Percentiles rank a stretch among this genome's conserved stretches.
Conservation (phyloP, 2,329 filamentous ascomycete species). For the Dryadomyces sulphureus region DNA sequence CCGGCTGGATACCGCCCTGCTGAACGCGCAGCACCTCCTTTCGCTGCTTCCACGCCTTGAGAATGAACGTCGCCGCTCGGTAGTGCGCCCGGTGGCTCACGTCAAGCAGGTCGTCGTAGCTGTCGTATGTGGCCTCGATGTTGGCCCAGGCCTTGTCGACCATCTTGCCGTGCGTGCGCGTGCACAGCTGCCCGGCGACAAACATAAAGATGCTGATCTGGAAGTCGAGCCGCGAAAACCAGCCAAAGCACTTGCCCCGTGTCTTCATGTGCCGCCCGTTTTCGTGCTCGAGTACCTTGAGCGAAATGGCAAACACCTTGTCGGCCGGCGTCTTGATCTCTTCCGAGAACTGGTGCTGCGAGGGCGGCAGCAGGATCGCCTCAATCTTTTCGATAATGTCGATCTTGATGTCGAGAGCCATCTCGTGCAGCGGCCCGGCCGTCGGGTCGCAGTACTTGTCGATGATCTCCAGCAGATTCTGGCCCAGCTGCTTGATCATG, state of each 20-base stretch:
- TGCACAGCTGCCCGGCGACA: constrained; percentile 37
- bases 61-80: constrained; percentile 29
- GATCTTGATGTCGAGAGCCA: constrained; percentile 30
- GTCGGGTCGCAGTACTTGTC: constrained; percentile 33
- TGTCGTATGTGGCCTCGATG: constrained; percentile 30
- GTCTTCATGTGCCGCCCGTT: constrained; percentile 27
- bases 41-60: constrained; percentile 38
- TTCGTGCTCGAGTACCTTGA: constrained; percentile 33
- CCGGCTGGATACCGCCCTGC: constrained; percentile 19
- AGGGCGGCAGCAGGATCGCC: constrained; percentile 30
- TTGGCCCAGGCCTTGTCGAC: constrained; percentile 38
- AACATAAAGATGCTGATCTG: constrained; percentile 41
- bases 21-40: constrained; percentile 24
- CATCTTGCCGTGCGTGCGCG: constrained; percentile 30
- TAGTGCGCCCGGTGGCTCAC: constrained; percentile 27
- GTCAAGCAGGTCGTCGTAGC: constrained; percentile 36
- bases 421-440: constrained; percentile 36
- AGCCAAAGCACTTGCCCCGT: constrained; percentile 32
- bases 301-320: constrained; percentile 38
- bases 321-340: constrained; percentile 35
- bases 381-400: constrained; percentile 34
- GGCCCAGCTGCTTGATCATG: constrained; percentile 27
- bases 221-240: constrained; percentile 40
- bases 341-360: constrained; percentile 30
- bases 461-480: constrained; percentile 29